A percentile compares a stretch with the other conserved stretches of the same genome.
phyloP scores from a whole-genome alignment of 306 rosid genomes.

The Geum urbanum region DNA sequence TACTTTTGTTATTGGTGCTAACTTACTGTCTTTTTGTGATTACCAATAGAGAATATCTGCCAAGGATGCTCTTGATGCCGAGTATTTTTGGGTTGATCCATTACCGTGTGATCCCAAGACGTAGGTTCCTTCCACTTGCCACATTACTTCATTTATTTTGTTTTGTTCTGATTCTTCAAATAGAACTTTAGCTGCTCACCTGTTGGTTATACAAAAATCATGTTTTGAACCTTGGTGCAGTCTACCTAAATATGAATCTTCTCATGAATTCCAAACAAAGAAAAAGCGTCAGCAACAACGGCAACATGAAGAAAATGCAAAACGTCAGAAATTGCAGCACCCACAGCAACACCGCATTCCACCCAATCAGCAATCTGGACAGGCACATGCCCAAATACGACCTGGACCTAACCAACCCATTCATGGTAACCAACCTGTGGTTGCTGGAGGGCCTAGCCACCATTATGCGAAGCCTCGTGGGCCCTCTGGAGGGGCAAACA shows the following conservation, averaged over 20 bases:
- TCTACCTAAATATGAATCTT: slow-evolving; percentile 45
- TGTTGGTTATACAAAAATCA: background rate
- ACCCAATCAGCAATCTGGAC: slow-evolving; percentile 51
- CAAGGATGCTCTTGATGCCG: slow-evolving; percentile 51
- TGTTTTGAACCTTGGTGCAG: slow-evolving; percentile 16
- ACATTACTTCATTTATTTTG: background rate
- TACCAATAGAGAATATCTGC: slow-evolving; percentile 42
- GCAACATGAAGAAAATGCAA: slow-evolving; percentile 47
- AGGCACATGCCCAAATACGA: slow-evolving; percentile 47
- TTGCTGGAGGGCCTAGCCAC: slow-evolving; percentile 44
- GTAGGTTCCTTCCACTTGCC: slow-evolving; percentile 13
- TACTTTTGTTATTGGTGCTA: background rate
- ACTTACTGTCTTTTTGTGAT: slow-evolving; percentile 2
- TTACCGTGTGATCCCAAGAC: slow-evolving; percentile 55
- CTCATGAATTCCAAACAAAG: slow-evolving; percentile 54
- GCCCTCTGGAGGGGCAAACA: slow-evolving; percentile 46
- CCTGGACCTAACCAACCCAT: slow-evolving; percentile 42
- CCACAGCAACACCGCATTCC: slow-evolving; percentile 50
- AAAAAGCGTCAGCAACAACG: slow-evolving; percentile 51
- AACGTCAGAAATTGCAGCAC: slow-evolving; percentile 51
- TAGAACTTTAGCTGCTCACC: no score
- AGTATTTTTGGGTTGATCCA: slow-evolving; percentile 53
- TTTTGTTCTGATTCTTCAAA: background rate
- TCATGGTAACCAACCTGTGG: slow-evolving; percentile 38
- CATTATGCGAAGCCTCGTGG: slow-evolving; percentile 48